phyloP scores from a whole-genome alignment of 345 rosid genomes.

The Citrus australasica region DNA sequence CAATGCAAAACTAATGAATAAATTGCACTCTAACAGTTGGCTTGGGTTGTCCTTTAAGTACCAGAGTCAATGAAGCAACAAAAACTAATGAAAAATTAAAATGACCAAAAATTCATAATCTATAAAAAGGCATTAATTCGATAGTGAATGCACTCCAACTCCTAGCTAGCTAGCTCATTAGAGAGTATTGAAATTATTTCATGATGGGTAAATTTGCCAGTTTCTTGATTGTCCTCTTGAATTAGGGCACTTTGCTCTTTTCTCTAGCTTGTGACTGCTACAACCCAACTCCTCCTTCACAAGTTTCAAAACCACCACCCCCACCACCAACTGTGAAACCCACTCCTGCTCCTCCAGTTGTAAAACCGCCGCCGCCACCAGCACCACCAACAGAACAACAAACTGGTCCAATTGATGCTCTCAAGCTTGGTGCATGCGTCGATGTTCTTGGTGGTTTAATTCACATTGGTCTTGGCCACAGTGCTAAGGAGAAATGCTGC shows the following conservation, averaged over 20 bases:
- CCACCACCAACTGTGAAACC: not conserved
- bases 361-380: not conserved
- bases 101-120: no score
- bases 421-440: constrained; percentile 71
- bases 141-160: not conserved
- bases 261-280: constrained; percentile 19
- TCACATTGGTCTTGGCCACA: constrained; percentile 30
- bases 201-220: not conserved
- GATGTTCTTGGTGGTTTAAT: constrained; percentile 65
- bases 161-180: not conserved
- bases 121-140: not conserved
- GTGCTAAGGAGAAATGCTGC: constrained; percentile 74
- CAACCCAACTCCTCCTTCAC: constrained; percentile 19
- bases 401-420: constrained; percentile 37
- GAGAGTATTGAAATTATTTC: not conserved
- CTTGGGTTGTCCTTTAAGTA: no score
- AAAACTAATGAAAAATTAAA: no score
- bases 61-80: no score
- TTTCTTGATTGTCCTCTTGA: constrained; percentile 25
- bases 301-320: constrained; percentile 16
- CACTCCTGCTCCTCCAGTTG: not conserved
- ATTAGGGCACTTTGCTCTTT: constrained; percentile 21
- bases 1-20: no score
- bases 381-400: constrained; percentile 33
- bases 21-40: no score